These are phyloP conservation scores for Lagenaria siceraria DNA, from an alignment of 306 rosid genomes.

Conservation along the genomic window DNA sequence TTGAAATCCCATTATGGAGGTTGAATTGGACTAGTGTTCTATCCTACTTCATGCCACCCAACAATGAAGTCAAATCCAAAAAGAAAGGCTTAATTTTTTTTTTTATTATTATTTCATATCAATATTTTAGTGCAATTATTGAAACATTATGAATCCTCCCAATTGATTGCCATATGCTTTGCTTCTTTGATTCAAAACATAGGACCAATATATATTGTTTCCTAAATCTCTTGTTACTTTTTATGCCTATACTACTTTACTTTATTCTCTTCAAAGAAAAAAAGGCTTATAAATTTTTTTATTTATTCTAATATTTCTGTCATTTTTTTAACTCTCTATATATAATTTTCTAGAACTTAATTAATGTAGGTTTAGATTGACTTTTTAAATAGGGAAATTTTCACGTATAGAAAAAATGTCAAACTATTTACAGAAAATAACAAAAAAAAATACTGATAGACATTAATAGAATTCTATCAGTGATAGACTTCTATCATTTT, in stretches of 20 bases:
- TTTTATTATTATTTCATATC: not conserved
- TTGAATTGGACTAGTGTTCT: not conserved
- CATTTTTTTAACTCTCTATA: too few species aligned
- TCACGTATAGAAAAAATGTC: too few species aligned
- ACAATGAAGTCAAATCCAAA: not conserved
- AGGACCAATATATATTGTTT: not conserved
- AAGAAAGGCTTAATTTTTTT: not conserved
- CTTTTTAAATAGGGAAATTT: too few species aligned
- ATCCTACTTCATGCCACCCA: constrained; percentile 6
- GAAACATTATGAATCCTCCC: not conserved
- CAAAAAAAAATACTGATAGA: too few species aligned
- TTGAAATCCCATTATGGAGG: not conserved
- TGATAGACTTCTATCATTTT: too few species aligned
- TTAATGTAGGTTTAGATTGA: too few species aligned
- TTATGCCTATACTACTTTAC: not conserved
- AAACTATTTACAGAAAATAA: too few species aligned
- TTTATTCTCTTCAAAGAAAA: not conserved
- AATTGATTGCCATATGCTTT: constrained; percentile 1
- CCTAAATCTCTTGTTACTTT: not conserved
- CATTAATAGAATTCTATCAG: too few species aligned
- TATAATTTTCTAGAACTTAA: too few species aligned
- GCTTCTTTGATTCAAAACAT: not conserved
- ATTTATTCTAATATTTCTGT: not conserved
- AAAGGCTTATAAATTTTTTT: not conserved
- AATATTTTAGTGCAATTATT: constrained; percentile 1